Percentiles rank a stretch among this genome's conserved stretches.
These are phyloP conservation scores for Trichophyton verrucosum DNA, from an alignment of 2,329 filamentous ascomycete species.

Conservation along the genomic window DNA sequence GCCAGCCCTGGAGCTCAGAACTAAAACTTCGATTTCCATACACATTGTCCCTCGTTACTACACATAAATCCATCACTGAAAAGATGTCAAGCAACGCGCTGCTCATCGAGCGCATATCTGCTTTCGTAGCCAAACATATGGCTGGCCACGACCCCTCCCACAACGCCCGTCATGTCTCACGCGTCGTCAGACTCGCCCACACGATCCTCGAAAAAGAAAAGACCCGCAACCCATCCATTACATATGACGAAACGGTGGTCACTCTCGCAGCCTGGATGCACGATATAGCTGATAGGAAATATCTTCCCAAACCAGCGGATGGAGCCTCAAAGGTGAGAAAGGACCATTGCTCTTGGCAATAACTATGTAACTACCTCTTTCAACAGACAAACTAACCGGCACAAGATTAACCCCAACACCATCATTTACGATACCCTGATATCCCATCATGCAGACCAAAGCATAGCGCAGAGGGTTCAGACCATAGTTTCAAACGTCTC, in stretches of 20 bases:
- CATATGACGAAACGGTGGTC: slow-evolving; percentile 45
- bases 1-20: too few relatives aligned
- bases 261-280: slow-evolving; percentile 66
- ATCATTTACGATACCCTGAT: slow-evolving; percentile 21
- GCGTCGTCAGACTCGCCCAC: slow-evolving; percentile 62
- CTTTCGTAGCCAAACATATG: slow-evolving; percentile 61
- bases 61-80: neutral
- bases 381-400: slow-evolving; percentile 6
- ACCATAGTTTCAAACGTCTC: slow-evolving; percentile 63
- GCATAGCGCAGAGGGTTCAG: slow-evolving; percentile 56
- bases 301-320: slow-evolving; percentile 32
- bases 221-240: slow-evolving; percentile 7
- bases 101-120: slow-evolving; percentile 45
- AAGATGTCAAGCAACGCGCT: slow-evolving; percentile 24
- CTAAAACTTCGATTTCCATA: neutral
- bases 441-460: slow-evolving; percentile 39
- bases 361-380: neutral
- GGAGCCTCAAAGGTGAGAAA: neutral
- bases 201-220: slow-evolving; percentile 47
- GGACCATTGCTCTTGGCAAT: slow-evolving; percentile 9
- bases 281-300: slow-evolving; percentile 81
- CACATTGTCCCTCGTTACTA: neutral
- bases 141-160: slow-evolving; percentile 49
- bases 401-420: slow-evolving; percentile 16
- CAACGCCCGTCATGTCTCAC: slow-evolving; percentile 53